Percentiles rank a stretch among this genome's conserved stretches.
phyloP scores from a whole-genome alignment of 2,329 filamentous ascomycete species.

The Colletotrichum musae region DNA sequence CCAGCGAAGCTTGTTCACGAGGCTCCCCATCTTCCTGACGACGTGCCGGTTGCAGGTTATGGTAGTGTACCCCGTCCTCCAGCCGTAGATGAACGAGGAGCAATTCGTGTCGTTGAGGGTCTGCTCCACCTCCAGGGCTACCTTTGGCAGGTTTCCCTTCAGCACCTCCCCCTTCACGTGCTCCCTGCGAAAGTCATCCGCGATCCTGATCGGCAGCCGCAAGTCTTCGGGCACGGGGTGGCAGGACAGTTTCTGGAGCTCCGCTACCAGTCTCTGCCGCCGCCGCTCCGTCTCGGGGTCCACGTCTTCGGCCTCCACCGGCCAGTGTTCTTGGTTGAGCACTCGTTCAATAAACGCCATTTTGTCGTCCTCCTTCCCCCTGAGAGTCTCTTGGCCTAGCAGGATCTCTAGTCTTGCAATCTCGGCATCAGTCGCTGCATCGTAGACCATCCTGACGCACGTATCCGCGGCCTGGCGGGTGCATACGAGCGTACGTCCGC shows the following conservation, averaged over 20 bases:
- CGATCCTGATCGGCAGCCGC: constrained; percentile 53
- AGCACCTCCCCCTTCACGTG: constrained; percentile 42
- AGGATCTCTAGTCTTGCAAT: constrained; percentile 30
- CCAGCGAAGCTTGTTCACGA: constrained; percentile 35
- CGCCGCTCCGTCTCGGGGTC: background rate
- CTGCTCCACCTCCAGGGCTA: constrained; percentile 48
- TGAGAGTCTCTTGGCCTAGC: constrained; percentile 7
- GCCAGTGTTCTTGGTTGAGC: constrained; percentile 16
- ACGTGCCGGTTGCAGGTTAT: constrained; percentile 54
- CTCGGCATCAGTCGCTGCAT: constrained; percentile 34
- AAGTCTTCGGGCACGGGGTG: constrained; percentile 49
- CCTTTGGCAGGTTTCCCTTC: constrained; percentile 46
- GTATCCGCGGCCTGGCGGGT: constrained; percentile 56
- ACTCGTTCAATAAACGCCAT: constrained; percentile 19
- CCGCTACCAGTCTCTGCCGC: constrained; percentile 42
- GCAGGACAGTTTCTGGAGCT: constrained; percentile 52
- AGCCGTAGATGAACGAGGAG: constrained; percentile 57
- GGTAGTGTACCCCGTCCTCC: constrained; percentile 51
- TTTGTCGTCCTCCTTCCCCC: constrained; percentile 33
- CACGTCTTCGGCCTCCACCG: constrained; percentile 20
- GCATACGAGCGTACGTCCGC: constrained; percentile 51
- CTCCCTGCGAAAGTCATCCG: constrained; percentile 42
- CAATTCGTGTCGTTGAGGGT: constrained; percentile 54
- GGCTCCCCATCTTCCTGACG: constrained; percentile 4
- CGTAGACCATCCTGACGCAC: constrained; percentile 46